Conservation (phyloP, 305 asterid species). For the Plantago rigida region DNA sequence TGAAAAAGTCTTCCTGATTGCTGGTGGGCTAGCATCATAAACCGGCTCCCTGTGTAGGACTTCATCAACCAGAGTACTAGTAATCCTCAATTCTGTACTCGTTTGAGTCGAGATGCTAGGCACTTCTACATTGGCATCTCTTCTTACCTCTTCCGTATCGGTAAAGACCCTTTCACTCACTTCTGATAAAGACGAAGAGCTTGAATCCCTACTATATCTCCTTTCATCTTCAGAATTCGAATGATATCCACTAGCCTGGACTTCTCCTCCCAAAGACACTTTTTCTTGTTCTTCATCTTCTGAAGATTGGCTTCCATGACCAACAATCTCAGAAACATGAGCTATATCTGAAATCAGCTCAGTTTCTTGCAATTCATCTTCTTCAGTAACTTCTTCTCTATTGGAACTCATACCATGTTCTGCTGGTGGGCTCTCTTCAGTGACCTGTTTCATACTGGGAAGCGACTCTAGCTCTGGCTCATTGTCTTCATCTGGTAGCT, state of each 20-base stretch:
- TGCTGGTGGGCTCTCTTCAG: slow-evolving; percentile 29
- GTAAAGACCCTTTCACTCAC: slow-evolving; percentile 55
- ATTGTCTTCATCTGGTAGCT: slow-evolving; percentile 27
- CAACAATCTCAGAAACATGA: slow-evolving; percentile 47
- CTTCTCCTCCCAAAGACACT: slow-evolving; percentile 34
- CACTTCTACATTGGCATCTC: slow-evolving; percentile 30
- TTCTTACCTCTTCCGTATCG: slow-evolving; percentile 34
- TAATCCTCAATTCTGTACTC: slow-evolving; percentile 24
- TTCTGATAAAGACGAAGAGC: slow-evolving; percentile 63
- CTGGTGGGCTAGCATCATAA: slow-evolving; percentile 49
- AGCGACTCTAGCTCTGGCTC: slow-evolving; percentile 26
- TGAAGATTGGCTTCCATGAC: slow-evolving; percentile 70
- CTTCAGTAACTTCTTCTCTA: slow-evolving; percentile 27
- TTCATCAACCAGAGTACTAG: slow-evolving; percentile 26
- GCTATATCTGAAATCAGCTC: slow-evolving; percentile 32
- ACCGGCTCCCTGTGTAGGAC: slow-evolving; percentile 35
- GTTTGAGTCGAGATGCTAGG: slow-evolving; percentile 28
- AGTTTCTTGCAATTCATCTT: slow-evolving; percentile 27
- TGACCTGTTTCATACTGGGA: slow-evolving; percentile 21
- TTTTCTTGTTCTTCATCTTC: slow-evolving; percentile 47
- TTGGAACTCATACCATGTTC: slow-evolving; percentile 26
- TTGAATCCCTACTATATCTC: slow-evolving; percentile 35
- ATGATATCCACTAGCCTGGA: slow-evolving; percentile 26
- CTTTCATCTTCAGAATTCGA: slow-evolving; percentile 32
- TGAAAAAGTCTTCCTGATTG: slow-evolving; percentile 24